Conservation (phyloP, 805 yeast genomes). For the Metschnikowia aberdeeniae region DNA sequence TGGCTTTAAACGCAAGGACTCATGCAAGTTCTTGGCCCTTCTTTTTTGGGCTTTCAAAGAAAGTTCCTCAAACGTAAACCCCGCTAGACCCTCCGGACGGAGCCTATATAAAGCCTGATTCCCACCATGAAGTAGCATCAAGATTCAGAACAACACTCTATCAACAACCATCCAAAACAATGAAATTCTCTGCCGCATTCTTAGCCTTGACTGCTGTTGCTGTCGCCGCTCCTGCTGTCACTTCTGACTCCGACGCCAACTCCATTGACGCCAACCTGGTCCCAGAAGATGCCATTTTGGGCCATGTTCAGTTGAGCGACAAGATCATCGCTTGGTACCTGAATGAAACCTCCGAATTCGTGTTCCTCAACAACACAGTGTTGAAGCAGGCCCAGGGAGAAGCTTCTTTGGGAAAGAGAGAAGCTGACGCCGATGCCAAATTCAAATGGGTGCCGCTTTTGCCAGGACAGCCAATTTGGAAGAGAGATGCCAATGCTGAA, state of each 20-base stretch:
- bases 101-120: no score
- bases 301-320: conserved; percentile 10
- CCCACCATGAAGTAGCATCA: no score
- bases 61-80: background rate
- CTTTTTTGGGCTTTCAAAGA: background rate
- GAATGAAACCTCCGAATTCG: conserved; percentile 9
- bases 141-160: no score
- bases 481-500: conserved; percentile 9
- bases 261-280: background rate
- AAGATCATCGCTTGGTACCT: conserved; percentile 12
- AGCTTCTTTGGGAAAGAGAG: conserved; percentile 14
- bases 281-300: conserved; percentile 15
- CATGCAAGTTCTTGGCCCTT: background rate
- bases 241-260: background rate
- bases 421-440: conserved; percentile 7
- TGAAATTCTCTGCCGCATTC: conserved; percentile 16
- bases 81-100: no score
- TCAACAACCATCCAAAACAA: background rate
- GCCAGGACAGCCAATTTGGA: conserved; percentile 13
- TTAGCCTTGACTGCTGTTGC: conserved; percentile 11
- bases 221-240: conserved; percentile 12
- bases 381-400: conserved; percentile 14
- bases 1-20: background rate
- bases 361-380: conserved; percentile 17
- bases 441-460: conserved; percentile 12